These are phyloP conservation scores for Neofusicoccum parvum DNA, from an alignment of 2,329 filamentous ascomycete genomes.

Conservation along the genomic window DNA sequence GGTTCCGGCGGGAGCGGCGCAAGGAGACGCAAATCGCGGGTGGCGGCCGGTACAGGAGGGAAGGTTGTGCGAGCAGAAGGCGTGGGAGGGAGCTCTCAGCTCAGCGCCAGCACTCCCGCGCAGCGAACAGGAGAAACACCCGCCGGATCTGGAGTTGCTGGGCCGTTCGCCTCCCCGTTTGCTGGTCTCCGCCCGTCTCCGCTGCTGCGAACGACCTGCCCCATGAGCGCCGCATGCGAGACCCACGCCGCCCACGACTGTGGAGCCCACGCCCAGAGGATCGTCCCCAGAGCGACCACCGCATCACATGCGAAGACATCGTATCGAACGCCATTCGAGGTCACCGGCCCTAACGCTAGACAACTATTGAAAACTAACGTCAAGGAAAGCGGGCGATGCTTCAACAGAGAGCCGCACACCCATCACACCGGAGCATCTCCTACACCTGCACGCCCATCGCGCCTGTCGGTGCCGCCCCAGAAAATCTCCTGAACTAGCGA, in stretches of 20 bases:
- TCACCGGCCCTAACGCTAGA: no score
- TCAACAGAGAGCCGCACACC: no score
- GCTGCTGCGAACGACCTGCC: not conserved
- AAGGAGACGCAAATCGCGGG: not conserved
- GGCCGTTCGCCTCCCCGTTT: not conserved
- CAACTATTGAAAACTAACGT: no score
- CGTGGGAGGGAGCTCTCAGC: no score
- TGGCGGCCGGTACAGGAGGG: not conserved
- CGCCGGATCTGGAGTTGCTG: not conserved
- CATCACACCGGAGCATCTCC: no score
- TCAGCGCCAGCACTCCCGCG: no score
- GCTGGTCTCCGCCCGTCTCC: not conserved
- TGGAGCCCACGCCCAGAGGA: not conserved
- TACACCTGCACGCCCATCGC: no score
- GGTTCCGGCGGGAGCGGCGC: slow-evolving; percentile 8
- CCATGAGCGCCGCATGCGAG: not conserved
- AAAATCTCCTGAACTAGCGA: no score
- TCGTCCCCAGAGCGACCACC: not conserved
- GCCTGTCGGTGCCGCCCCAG: no score
- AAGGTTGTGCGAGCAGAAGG: not conserved
- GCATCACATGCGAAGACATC: not conserved
- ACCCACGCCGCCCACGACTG: not conserved
- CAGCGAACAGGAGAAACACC: no score
- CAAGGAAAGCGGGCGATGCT: no score
- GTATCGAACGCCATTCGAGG: not conserved